These are phyloP conservation scores for Acidiella bohemica DNA, from an alignment of 495 filamentous ascomycete species.

Conservation along the genomic window DNA sequence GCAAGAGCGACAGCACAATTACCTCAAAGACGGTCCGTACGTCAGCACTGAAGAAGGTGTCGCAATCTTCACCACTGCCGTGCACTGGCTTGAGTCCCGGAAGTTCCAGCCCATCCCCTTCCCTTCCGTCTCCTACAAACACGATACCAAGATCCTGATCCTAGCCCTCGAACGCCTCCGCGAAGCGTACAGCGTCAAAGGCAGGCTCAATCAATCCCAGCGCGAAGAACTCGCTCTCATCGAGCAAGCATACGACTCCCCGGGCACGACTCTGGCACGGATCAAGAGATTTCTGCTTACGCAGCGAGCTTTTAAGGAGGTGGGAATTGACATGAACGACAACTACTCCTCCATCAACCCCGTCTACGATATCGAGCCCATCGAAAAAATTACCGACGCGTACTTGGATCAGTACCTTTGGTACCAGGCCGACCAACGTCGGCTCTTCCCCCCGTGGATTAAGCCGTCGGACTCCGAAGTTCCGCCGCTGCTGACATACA, in stretches of 20 bases:
- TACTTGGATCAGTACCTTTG: slow-evolving; percentile 98
- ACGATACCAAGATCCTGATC: slow-evolving; percentile 98
- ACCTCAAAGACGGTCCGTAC: slow-evolving; percentile 98
- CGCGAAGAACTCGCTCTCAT: slow-evolving; percentile 94
- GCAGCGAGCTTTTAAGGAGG: slow-evolving; percentile 96
- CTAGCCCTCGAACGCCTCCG: slow-evolving; percentile 85
- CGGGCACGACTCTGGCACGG: slow-evolving; percentile 85
- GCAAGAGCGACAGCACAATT: slow-evolving; percentile 97
- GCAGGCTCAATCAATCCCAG: slow-evolving; percentile 92
- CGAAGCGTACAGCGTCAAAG: slow-evolving; percentile 97
- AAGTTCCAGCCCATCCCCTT: slow-evolving; percentile 99
- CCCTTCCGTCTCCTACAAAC: slow-evolving; percentile 98
- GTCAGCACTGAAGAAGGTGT: slow-evolving; percentile 97
- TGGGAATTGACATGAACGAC: slow-evolving; percentile 99
- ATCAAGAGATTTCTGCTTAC: slow-evolving; percentile 98
- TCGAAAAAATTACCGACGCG: slow-evolving; percentile 99
- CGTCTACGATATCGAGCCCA: slow-evolving; percentile 97
- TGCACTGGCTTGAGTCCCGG: slow-evolving; percentile 96
- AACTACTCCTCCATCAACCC: slow-evolving; percentile 99
- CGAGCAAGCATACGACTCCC: slow-evolving; percentile 97
- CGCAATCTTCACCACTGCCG: slow-evolving; percentile 96
- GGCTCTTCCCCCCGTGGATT: slow-evolving; percentile 97
- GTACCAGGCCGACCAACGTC: slow-evolving; percentile 97
- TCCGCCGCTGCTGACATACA: slow-evolving; percentile 90
- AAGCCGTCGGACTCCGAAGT: slow-evolving; percentile 99